Evolutionary conservation across 1,284 basidiomycete genomes (phyloP).

Genomic region (Microbotryum scabiosae): DNA sequence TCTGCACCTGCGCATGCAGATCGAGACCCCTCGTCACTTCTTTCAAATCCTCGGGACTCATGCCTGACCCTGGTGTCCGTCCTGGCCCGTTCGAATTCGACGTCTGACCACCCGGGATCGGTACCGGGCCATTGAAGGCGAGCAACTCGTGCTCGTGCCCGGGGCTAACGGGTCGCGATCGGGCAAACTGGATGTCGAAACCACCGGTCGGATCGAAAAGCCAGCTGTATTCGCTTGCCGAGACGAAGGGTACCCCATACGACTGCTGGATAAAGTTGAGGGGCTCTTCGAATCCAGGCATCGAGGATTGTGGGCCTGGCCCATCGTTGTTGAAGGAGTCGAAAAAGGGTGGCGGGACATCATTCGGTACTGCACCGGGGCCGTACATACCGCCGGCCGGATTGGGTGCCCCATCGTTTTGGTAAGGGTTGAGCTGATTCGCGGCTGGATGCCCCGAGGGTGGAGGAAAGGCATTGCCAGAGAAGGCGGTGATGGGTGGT

Average conservation of each 20-base stretch:
- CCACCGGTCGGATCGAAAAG: constrained; percentile 22
- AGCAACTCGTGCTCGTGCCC: constrained; percentile 1
- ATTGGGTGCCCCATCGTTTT: too few relatives aligned
- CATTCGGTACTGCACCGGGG: background rate
- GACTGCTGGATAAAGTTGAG: constrained; percentile 26
- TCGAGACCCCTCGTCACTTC: too few relatives aligned
- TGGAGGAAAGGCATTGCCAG: too few relatives aligned
- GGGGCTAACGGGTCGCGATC: constrained; percentile 22
- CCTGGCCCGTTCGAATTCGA: constrained; percentile 6
- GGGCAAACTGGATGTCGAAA: constrained; percentile 24
- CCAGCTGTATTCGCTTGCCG: constrained; percentile 29
- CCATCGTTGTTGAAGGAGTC: background rate
- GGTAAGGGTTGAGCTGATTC: too few relatives aligned
- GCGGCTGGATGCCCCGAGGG: too few relatives aligned
- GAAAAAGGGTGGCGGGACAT: background rate
- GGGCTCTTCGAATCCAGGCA: constrained; percentile 22
- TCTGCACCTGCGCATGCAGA: too few relatives aligned
- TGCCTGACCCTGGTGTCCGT: constrained; percentile 8
- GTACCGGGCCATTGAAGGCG: background rate
- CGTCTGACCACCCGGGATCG: constrained; percentile 3
- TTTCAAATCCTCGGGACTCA: too few relatives aligned
- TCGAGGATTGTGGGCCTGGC: background rate
- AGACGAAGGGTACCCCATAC: constrained; percentile 30
- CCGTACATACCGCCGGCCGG: background rate
- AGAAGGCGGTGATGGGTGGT: too few relatives aligned